Base-by-base conservation (phyloP, 2,329 filamentous ascomycete genomes). In the Daldinia sp. region DNA sequence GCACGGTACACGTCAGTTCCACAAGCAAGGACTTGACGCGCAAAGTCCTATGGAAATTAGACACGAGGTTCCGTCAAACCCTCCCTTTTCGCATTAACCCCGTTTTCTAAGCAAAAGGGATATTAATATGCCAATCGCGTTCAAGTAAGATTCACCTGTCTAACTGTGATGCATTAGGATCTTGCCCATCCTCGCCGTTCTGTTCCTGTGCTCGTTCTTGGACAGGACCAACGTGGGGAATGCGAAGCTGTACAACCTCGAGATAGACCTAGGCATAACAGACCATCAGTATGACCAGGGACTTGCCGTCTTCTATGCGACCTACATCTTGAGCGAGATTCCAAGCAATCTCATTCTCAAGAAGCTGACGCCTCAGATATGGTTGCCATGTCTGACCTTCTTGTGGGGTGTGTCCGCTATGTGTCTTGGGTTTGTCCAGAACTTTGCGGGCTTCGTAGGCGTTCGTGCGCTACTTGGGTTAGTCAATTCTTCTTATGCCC, bases 201-300 rank as follows among this genome's bases (percentile, higher is more conserved):
- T 92, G 1, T 91, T 91, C 72, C 82, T 92, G 9, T 91, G 88
- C 79, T 91, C 89, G 0, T 86, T 86, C 67, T 81, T 87, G 56
- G 90, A 92, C 77, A 85, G 91, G 46, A 91, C 90, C n/a, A 93
- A 92, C 75, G 88, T 92, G 41, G 90, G 90, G 41, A 92, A 92
- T 74, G 90, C 90, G 26, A 88, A 88, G 68, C 88, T 92, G 7
- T 83, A 90, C 58, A 86, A 87, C 0, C 82, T 93, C 13, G 87
- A 90, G 72, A 71, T 80, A 0, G 87, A 89, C 73, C 77, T 91
- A 1, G 75, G 80, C 50, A 87, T 93, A 70, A 86, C 80, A 4
- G 86, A 89, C 64, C 79, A 83, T 61, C 87, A 92, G 74, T 92
- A 91, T 77, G 87, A 89, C 54, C 85, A 87, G 46, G 89, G 89